A percentile compares a stretch with the other conserved stretches of the same genome.
phyloP scores from a whole-genome alignment of 306 rosid genomes.

The Clitoria ternatea region DNA sequence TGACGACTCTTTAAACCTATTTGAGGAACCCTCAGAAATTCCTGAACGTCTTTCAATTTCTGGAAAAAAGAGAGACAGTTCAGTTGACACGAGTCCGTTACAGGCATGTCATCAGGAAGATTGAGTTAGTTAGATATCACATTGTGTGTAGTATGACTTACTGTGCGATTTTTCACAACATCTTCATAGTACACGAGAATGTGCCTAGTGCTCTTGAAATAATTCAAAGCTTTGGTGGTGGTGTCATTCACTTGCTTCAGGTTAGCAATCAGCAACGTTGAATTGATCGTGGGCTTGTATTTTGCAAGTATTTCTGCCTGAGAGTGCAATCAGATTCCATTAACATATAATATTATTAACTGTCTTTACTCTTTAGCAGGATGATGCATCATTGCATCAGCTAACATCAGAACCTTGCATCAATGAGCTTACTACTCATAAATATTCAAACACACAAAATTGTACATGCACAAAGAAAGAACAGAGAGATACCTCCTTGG shows the following conservation, averaged over 20 bases:
- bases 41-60: slow-evolving; percentile 75
- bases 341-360: neutral
- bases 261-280: slow-evolving; percentile 54
- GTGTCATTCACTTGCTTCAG: slow-evolving; percentile 72
- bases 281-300: slow-evolving; percentile 82
- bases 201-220: slow-evolving; percentile 84
- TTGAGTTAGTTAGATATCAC: neutral
- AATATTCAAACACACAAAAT: neutral
- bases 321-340: slow-evolving; percentile 29
- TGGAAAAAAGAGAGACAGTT: slow-evolving; percentile 34
- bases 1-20: slow-evolving; percentile 76
- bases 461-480: neutral
- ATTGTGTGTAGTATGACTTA: slow-evolving; percentile 35
- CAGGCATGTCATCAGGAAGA: neutral
- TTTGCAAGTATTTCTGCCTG: slow-evolving; percentile 92
- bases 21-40: slow-evolving; percentile 77
- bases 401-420: slow-evolving; percentile 1
- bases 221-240: slow-evolving; percentile 75
- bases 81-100: neutral
- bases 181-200: slow-evolving; percentile 84
- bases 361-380: neutral
- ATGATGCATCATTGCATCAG: neutral
- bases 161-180: slow-evolving; percentile 70
- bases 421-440: neutral
- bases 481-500: slow-evolving; percentile 65